Conservation (phyloP, 1,139 yeast species). For the Trichomonascaceae sp. region DNA sequence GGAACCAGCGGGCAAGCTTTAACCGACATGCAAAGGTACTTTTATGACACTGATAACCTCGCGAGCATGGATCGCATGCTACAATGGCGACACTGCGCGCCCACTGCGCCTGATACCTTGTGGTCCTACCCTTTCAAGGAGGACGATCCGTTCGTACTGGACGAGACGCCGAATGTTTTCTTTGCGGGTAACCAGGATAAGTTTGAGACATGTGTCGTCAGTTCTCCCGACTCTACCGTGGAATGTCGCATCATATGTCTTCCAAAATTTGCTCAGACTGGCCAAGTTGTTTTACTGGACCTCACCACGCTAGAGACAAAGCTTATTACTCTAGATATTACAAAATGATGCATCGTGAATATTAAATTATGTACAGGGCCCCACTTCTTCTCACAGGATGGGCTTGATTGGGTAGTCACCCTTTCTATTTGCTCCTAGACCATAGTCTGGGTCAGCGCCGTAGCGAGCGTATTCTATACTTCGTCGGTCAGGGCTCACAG, state of each 20-base stretch:
- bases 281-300: conserved; percentile 57
- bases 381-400: conserved; percentile 1
- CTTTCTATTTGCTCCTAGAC: conserved; percentile 29
- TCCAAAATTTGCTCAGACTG: conserved; percentile 57
- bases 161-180: conserved; percentile 73
- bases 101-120: conserved; percentile 93
- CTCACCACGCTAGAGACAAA: conserved; percentile 42
- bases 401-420: conserved; percentile 25
- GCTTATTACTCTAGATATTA: conserved; percentile 19
- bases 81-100: conserved; percentile 77
- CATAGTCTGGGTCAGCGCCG: conserved; percentile 41
- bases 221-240: conserved; percentile 19
- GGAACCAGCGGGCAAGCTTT: conserved; percentile 82
- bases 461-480: conserved; percentile 28
- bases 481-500: conserved; percentile 35
- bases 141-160: conserved; percentile 67
- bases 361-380: background rate
- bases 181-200: conserved; percentile 72
- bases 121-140: conserved; percentile 72
- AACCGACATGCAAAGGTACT: conserved; percentile 60
- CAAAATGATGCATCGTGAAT: background rate
- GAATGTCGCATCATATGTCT: conserved; percentile 46
- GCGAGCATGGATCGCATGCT: conserved; percentile 56
- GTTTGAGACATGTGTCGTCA: conserved; percentile 33
- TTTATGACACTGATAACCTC: conserved; percentile 27